Evolutionary conservation across 2,329 filamentous ascomycete species (phyloP), one percentile per base, ranked within the genome.

Genomic region (Penicillium vulpinum): DNA sequence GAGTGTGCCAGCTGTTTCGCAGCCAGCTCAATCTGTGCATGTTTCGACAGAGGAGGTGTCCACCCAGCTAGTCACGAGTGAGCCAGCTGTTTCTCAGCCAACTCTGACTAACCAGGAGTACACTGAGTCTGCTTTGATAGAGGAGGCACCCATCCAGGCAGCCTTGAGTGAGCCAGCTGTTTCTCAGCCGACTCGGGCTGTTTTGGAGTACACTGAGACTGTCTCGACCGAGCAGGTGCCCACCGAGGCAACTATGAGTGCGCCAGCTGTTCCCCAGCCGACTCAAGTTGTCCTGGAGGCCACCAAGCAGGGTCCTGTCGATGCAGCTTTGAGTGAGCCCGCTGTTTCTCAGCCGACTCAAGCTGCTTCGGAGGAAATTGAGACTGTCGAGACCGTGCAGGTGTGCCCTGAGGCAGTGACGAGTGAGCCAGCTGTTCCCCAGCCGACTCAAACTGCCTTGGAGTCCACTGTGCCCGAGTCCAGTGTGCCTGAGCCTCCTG

Each of bases 1-100:
- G 50, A 52, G 39, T 28, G 29, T 44, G 40, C 18, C 47, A 26
- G 47, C 47, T 49, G 47, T 29, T 29, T 22, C 35, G n/a, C 46
- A 49, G 46, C 46, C 39, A 28, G 29, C 18, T 44, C 49, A 41
- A 43, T 24, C 15, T 35, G 38, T 35, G 49, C 26, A 31, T 6
- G 9, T 28, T 35, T 16, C 18, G 5, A 51, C 39, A 18, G 48
- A 51, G 36, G 18, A 35, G 10, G 38, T 51, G 39, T 15, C 21
- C 11, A 36, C 22, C 45, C 45, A 48, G 21, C 21, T 16, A 36
- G 35, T 28, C 13, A 40, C 22, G 46, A 49, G 33, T 21, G 46
- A 18, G 46, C 46, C 46, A 28, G 45, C 45, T 48, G 31, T 48
- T 21, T 31, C 43, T 3, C 43, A 45, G 43, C 43, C 43, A 7